phyloP scores from a whole-genome alignment of 192 early-diverging fungal genomes.

The Mortierella alpina region DNA sequence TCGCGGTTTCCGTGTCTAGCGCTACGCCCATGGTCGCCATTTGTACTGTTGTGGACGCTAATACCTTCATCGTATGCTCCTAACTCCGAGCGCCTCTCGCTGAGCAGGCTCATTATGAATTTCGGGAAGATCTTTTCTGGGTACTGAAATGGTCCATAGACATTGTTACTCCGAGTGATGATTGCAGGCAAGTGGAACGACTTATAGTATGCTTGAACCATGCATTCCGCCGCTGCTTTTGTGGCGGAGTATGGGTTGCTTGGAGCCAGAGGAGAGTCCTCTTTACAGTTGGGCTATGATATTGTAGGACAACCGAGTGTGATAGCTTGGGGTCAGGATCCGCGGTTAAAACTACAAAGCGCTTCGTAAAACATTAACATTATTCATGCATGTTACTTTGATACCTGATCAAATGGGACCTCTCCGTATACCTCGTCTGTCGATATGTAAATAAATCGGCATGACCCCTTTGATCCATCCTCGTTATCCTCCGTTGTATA shows the following conservation, averaged over 20 bases:
- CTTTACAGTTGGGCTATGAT: conserved; percentile 68
- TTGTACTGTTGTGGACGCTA: neutral
- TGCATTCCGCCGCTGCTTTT: conserved; percentile 86
- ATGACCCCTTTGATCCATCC: neutral
- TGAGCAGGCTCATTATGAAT: conserved; percentile 75
- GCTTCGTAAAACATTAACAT: neutral
- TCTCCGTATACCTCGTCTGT: conserved; percentile 91
- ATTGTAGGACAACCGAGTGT: neutral
- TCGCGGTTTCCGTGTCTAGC: neutral
- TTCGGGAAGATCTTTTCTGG: conserved; percentile 90
- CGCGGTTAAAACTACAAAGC: neutral
- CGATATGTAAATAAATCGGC: conserved; percentile 77
- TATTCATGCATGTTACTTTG: too few relatives aligned
- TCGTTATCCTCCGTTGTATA: neutral
- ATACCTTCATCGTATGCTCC: neutral
- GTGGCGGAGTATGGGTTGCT: conserved; percentile 87
- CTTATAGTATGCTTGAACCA: conserved; percentile 80
- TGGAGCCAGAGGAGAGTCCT: conserved; percentile 73
- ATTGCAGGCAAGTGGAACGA: conserved; percentile 82
- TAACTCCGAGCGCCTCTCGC: neutral
- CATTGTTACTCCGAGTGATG: conserved; percentile 84
- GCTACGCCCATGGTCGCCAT: neutral
- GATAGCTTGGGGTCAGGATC: too few relatives aligned
- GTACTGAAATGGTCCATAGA: conserved; percentile 85
- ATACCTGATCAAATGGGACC: conserved; percentile 61